Evolutionary conservation across 148 eudicot genomes (phyloP).

Genomic region (Limonium bicolor): DNA sequence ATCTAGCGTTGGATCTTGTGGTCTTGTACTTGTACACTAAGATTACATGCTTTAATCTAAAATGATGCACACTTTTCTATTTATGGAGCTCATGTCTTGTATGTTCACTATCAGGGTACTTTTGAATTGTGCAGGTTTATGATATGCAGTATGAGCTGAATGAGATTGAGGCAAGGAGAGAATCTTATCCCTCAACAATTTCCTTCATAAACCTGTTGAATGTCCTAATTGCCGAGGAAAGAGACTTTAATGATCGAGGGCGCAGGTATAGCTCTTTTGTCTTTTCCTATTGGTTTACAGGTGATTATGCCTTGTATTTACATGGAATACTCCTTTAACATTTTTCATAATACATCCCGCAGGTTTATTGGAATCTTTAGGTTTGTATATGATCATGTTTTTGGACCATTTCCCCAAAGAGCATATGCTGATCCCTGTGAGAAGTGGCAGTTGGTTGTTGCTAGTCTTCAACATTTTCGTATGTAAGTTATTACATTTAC

Average conservation of each 20-base stretch:
- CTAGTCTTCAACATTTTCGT: slow-evolving; percentile 85
- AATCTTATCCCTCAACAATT: slow-evolving; percentile 87
- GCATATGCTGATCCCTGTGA: slow-evolving; percentile 87
- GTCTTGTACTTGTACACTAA: too few relatives aligned
- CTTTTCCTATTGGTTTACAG: slow-evolving; percentile 1
- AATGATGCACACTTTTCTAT: too few relatives aligned
- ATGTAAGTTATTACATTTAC: slow-evolving; percentile 36
- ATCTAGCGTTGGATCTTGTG: too few relatives aligned
- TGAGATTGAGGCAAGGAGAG: slow-evolving; percentile 95
- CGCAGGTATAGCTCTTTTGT: slow-evolving; percentile 35
- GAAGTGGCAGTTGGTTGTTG: slow-evolving; percentile 90
- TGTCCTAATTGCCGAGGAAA: slow-evolving; percentile 82
- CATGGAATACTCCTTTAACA: not conserved
- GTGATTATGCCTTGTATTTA: not conserved
- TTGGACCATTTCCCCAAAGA: slow-evolving; percentile 91
- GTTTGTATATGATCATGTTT: slow-evolving; percentile 85
- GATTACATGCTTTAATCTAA: too few relatives aligned
- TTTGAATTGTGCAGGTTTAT: slow-evolving; percentile 46
- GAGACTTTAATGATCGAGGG: slow-evolving; percentile 76
- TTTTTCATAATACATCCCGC: slow-evolving; percentile 13
- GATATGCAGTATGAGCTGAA: slow-evolving; percentile 95
- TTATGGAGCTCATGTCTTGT: too few relatives aligned
- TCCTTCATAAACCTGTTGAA: slow-evolving; percentile 83
- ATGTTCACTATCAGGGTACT: not conserved
- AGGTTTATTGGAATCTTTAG: slow-evolving; percentile 95